Evolutionary conservation across 345 rosid genomes (phyloP), one percentile per base, ranked within the genome.

Genomic region (Salix dunnii): DNA sequence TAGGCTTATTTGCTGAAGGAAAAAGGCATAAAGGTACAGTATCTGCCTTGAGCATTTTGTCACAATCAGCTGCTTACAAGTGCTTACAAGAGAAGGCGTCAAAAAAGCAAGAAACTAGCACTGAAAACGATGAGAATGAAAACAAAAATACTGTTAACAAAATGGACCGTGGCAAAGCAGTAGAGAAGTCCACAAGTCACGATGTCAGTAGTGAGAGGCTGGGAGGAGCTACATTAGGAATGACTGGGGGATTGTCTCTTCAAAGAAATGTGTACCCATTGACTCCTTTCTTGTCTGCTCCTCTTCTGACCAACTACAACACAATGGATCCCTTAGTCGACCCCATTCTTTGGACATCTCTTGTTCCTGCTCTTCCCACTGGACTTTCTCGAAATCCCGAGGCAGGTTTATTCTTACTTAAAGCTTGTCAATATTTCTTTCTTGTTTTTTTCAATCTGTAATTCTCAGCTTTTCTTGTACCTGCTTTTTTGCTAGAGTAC

Each of bases 261-360:
- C 98, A 90, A 83, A 92, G 91, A 84, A 96, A 87, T 82, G 76
- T 81, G 79, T 90, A 85, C 81, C 98, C 96, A 8, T 73, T 93
- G 82, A 83, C 94, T 76, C 89, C 99, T 63, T 89, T 91, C 84
- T 82, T 95, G 84, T 86, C 97, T 75, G 89, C 96, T 69, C 99
- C 97, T 66, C 90, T 93, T 76, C 84, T 90, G 63, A 90, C 94
- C 74, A 92, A 81, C 90, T 96, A 93, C 88, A 93, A 83, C 79
- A 55, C 86, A 38, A 81, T 90, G 11, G 98, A 93, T 83, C 90
- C 93, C 11, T 80, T 90, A 49, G 90, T 82, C 48, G 98, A 95
- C 66, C 98, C 98, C 76, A 88, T 88, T 69, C 91, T 89, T 74
- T 95, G 99, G 99, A 79, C 97, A 27, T 85, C 91, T 46, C 91